Evolutionary conservation across 768 basidiomycete species (phyloP).

Genomic region (Leccinum ochraceum): DNA sequence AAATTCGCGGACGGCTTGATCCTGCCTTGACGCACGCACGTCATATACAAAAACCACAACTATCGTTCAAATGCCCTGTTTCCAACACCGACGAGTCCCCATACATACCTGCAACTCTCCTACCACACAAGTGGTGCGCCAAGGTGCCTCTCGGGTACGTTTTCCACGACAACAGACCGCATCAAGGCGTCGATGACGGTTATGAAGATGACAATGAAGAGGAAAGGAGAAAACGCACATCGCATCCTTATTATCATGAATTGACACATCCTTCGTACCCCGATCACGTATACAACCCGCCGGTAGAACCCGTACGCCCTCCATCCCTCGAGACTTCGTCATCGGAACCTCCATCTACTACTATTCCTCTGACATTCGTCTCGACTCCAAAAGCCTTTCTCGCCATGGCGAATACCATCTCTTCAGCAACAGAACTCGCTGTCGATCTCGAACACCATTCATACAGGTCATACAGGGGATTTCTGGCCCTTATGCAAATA

Average conservation of each 20-base stretch:
- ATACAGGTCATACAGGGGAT: constrained; percentile 80
- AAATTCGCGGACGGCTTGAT: constrained; percentile 48
- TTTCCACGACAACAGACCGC: constrained; percentile 33
- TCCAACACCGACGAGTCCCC: constrained; percentile 57
- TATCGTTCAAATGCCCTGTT: constrained; percentile 58
- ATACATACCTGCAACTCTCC: constrained; percentile 59
- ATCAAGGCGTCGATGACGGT: constrained; percentile 22
- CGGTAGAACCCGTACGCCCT: constrained; percentile 51
- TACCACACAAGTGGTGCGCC: constrained; percentile 81
- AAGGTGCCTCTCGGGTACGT: constrained; percentile 77
- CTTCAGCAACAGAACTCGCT: constrained; percentile 73
- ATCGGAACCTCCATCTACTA: neutral
- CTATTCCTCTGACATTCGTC: constrained; percentile 64
- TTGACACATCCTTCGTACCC: constrained; percentile 76
- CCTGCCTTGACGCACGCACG: constrained; percentile 73
- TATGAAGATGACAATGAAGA: constrained; percentile 23
- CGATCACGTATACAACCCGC: constrained; percentile 57
- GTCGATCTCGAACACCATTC: constrained; percentile 95
- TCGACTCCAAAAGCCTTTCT: constrained; percentile 56
- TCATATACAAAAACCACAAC: constrained; percentile 80
- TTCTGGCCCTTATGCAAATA: constrained; percentile 92
- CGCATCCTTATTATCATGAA: constrained; percentile 87
- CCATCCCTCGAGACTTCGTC: constrained; percentile 58
- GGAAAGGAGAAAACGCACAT: constrained; percentile 27
- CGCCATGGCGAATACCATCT: constrained; percentile 68